Percentiles rank a stretch among this genome's conserved stretches.
Conservation (phyloP, 805 yeast genomes). For the Danielia reshetovae region DNA sequence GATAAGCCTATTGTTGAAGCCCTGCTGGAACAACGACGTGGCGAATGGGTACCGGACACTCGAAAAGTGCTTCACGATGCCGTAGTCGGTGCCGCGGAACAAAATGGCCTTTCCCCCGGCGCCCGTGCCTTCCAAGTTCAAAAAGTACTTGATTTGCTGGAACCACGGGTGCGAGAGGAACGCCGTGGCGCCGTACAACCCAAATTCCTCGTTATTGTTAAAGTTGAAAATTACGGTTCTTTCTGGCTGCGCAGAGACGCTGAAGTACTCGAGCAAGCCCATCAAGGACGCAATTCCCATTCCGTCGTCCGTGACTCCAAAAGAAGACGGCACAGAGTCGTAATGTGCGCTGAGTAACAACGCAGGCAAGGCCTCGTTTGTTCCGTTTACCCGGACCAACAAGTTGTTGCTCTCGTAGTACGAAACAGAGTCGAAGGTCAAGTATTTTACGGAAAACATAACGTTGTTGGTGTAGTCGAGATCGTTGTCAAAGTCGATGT, state of each 20-base stretch:
- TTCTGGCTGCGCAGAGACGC: conserved; percentile 47
- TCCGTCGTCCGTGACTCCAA: conserved; percentile 91
- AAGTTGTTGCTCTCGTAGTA: conserved; percentile 82
- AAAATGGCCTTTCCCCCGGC: conserved; percentile 82
- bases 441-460: conserved; percentile 48
- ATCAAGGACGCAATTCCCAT: conserved; percentile 80
- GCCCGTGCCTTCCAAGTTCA: conserved; percentile 91
- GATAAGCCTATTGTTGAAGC: conserved; percentile 68
- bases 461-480: conserved; percentile 43
- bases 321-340: conserved; percentile 84
- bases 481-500: conserved; percentile 38
- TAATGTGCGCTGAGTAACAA: conserved; percentile 79
- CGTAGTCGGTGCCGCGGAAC: conserved; percentile 79
- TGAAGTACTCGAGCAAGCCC: conserved; percentile 56
- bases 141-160: conserved; percentile 53
- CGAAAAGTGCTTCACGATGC: conserved; percentile 55
- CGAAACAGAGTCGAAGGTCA: conserved; percentile 48
- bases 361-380: conserved; percentile 55
- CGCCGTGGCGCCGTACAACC: conserved; percentile 74
- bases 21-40: conserved; percentile 77
- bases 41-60: conserved; percentile 70
- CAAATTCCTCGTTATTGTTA: conserved; percentile 88
- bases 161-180: conserved; percentile 75
- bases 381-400: conserved; percentile 71
- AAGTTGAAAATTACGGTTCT: conserved; percentile 79